A percentile compares a stretch with the other conserved stretches of the same genome.
phyloP scores from a whole-genome alignment of 164 flowering plant genomes.

The Tinospora cordifolia region DNA sequence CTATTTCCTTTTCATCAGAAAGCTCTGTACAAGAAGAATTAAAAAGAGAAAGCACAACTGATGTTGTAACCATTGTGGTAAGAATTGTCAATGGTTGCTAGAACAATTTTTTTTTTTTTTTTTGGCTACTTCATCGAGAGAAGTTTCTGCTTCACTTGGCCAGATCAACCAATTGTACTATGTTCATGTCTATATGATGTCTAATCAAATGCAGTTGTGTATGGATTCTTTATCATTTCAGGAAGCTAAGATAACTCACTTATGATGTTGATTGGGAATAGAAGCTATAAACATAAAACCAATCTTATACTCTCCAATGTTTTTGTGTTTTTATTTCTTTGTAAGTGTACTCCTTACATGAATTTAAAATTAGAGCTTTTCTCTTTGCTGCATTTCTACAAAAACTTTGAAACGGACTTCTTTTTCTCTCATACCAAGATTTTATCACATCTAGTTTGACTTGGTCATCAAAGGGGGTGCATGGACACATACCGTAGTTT shows the following conservation, averaged over 20 bases:
- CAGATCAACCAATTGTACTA: neutral
- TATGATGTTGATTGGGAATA: neutral
- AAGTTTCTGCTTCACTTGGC: neutral
- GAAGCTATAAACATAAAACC: neutral
- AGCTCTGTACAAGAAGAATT: conserved; percentile 92
- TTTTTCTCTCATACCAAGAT: neutral
- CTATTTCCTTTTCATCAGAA: conserved; percentile 90
- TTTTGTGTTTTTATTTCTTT: neutral
- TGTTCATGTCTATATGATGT: neutral
- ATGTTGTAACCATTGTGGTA: conserved; percentile 85
- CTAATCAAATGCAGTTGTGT: neutral
- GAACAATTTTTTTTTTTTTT: neutral
- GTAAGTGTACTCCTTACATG: neutral
- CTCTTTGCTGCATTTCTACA: neutral
- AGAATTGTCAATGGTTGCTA: conserved; percentile 9
- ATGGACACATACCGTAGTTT: neutral
- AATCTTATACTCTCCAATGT: neutral
- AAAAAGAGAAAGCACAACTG: conserved; percentile 98
- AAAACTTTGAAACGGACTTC: neutral
- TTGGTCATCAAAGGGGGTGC: neutral
- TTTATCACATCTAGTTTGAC: neutral
- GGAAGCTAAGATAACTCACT: neutral
- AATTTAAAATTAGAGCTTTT: neutral
- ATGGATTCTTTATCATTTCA: neutral
- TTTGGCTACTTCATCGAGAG: neutral